Percentiles rank a stretch among this genome's conserved stretches.
These are phyloP conservation scores for Acacia confusa DNA, from an alignment of 306 rosid species.

Conservation along the genomic window DNA sequence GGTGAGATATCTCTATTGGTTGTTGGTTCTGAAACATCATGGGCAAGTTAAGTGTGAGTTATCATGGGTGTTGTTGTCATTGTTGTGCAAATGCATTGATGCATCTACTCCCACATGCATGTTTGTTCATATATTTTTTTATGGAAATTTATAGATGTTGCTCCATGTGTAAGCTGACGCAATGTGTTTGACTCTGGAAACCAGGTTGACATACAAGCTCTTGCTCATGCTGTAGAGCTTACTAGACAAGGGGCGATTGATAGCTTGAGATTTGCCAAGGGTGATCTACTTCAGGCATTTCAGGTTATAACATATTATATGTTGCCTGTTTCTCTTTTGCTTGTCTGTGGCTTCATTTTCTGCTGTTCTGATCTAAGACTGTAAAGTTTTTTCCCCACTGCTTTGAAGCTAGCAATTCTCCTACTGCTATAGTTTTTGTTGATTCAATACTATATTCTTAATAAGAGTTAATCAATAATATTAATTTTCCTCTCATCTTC, in stretches of 20 bases:
- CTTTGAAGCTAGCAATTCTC: not conserved
- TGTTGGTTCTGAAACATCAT: conserved; percentile 7
- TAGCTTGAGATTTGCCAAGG: conserved; percentile 94
- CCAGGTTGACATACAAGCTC: conserved; percentile 99
- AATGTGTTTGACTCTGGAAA: conserved; percentile 38
- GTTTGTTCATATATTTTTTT: conserved; percentile 3
- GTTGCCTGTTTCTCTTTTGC: not conserved
- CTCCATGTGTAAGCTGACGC: conserved; percentile 19
- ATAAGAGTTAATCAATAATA: not conserved
- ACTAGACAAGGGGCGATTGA: conserved; percentile 97
- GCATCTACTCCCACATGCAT: not conserved
- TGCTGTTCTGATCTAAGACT: not conserved
- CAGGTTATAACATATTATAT: conserved; percentile 58
- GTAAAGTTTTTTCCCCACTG: not conserved
- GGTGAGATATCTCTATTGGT: conserved; percentile 50
- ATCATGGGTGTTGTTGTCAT: conserved; percentile 8
- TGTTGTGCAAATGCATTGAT: not conserved
- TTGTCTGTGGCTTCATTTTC: conserved; percentile 18
- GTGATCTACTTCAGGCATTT: conserved; percentile 90
- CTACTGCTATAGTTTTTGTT: not conserved
- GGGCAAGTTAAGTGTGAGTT: not conserved
- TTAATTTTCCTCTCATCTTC: not conserved
- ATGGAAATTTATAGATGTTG: conserved; percentile 19
- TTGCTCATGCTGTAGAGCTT: conserved; percentile 98
- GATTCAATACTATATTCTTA: not conserved